phyloP scores from a whole-genome alignment of 495 filamentous ascomycete species.

The Tetracladium setigerum region DNA sequence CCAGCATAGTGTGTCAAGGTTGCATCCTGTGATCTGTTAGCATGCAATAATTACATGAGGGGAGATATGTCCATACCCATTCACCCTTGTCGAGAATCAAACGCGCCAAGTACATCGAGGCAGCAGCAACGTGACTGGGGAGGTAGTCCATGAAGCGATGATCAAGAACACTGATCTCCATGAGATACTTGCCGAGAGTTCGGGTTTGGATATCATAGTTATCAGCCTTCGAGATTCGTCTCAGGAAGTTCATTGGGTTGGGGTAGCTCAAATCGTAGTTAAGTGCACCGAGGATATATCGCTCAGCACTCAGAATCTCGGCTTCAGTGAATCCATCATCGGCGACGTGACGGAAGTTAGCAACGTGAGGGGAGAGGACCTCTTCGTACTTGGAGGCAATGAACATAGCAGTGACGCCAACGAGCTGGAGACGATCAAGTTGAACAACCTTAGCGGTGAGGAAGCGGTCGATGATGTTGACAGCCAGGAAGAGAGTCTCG shows the following conservation, averaged over 20 bases:
- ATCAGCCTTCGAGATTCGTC: slow-evolving; percentile 96
- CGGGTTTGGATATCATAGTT: slow-evolving; percentile 96
- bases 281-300: slow-evolving; percentile 80
- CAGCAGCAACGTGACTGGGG: slow-evolving; percentile 84
- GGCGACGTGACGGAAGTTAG: slow-evolving; percentile 93
- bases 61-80: slow-evolving; percentile 60
- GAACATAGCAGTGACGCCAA: slow-evolving; percentile 98
- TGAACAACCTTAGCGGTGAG: slow-evolving; percentile 88
- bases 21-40: slow-evolving; percentile 43
- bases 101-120: slow-evolving; percentile 89
- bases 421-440: slow-evolving; percentile 88
- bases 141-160: slow-evolving; percentile 82
- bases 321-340: slow-evolving; percentile 95
- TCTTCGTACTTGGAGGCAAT: slow-evolving; percentile 99
- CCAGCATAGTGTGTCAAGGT: slow-evolving; percentile 91
- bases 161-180: slow-evolving; percentile 93
- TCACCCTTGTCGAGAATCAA: slow-evolving; percentile 79
- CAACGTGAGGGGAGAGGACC: slow-evolving; percentile 90
- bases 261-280: slow-evolving; percentile 98
- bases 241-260: slow-evolving; percentile 99
- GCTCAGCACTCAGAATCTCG: slow-evolving; percentile 94
- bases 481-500: slow-evolving; percentile 93
- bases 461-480: slow-evolving; percentile 98
- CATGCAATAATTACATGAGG: slow-evolving; percentile 18
- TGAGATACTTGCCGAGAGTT: slow-evolving; percentile 95